A percentile compares a stretch with the other conserved stretches of the same genome.
Conservation (phyloP, 2,329 filamentous ascomycete species). For the Clonostachys rhizophaga region DNA sequence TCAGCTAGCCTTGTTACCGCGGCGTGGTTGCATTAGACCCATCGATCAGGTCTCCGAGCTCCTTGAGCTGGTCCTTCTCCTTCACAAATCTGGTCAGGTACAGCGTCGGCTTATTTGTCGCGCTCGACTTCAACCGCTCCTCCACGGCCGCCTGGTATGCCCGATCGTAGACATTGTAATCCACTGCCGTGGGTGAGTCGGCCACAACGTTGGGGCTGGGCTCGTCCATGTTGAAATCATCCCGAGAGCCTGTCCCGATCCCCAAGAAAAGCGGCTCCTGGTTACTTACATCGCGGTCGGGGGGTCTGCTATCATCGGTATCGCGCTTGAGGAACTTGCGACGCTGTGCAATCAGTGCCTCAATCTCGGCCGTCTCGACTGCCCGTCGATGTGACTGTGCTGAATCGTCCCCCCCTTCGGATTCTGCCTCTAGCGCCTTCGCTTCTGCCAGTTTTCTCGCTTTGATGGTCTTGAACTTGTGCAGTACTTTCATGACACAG, state of each 20-base stretch:
- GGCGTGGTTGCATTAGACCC: constrained; percentile 5
- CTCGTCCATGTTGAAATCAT: constrained; percentile 35
- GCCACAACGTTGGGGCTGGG: constrained; percentile 52
- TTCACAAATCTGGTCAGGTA: constrained; percentile 45
- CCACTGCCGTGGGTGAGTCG: constrained; percentile 79
- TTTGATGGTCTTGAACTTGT: constrained; percentile 80
- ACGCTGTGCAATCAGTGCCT: constrained; percentile 41
- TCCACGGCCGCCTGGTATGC: constrained; percentile 78
- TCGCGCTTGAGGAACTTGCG: constrained; percentile 28
- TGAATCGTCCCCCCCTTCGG: constrained; percentile 1
- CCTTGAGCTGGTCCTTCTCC: constrained; percentile 32
- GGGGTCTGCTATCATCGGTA: constrained; percentile 17
- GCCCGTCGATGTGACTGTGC: neutral
- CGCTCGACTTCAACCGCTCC: constrained; percentile 56
- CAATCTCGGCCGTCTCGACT: constrained; percentile 34
- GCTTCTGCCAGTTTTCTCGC: constrained; percentile 10
- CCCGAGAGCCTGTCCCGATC: constrained; percentile 63
- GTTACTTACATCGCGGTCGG: constrained; percentile 57
- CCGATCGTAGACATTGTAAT: constrained; percentile 83
- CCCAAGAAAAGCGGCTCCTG: constrained; percentile 64
- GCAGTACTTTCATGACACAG: constrained; percentile 86
- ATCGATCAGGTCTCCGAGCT: constrained; percentile 28
- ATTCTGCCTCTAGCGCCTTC: neutral
- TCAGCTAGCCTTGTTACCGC: too few relatives aligned
- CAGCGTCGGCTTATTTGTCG: constrained; percentile 32